Conservation (phyloP, 2,329 filamentous ascomycete species). For the Dothistroma pini region DNA sequence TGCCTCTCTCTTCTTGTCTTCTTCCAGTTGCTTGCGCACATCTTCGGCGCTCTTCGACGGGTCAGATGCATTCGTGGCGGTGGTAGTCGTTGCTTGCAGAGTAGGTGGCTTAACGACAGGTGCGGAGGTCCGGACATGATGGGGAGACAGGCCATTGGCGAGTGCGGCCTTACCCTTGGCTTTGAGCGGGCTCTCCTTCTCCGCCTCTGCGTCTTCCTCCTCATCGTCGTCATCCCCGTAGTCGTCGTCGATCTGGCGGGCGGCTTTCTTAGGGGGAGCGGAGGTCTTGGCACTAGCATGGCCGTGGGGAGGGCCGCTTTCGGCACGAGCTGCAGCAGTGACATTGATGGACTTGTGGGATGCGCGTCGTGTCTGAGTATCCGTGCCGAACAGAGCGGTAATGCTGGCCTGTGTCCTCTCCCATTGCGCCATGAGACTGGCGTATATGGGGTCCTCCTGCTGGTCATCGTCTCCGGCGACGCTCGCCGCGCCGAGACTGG, state of each 20-base stretch:
- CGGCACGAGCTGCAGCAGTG: slow-evolving; percentile 11
- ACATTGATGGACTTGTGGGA: slow-evolving; percentile 15
- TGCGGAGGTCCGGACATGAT: slow-evolving; percentile 66
- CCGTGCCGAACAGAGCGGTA: slow-evolving; percentile 64
- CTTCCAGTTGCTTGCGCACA: slow-evolving; percentile 87
- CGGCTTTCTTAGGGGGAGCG: slow-evolving; percentile 66
- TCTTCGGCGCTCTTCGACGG: slow-evolving; percentile 73
- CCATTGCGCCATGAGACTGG: slow-evolving; percentile 72
- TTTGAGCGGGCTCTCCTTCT: slow-evolving; percentile 48
- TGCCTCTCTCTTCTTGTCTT: slow-evolving; percentile 85
- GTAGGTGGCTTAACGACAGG: slow-evolving; percentile 57
- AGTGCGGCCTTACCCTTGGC: slow-evolving; percentile 52
- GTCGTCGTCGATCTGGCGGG: slow-evolving; percentile 76
- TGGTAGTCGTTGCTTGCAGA: slow-evolving; percentile 52
- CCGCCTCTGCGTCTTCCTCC: slow-evolving; percentile 42
- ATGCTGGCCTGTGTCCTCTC: slow-evolving; percentile 73
- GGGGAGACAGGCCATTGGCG: slow-evolving; percentile 58
- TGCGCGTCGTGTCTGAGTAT: slow-evolving; percentile 31
- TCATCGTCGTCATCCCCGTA: slow-evolving; percentile 78
- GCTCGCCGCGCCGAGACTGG: slow-evolving; percentile 32
- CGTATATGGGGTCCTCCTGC: slow-evolving; percentile 47
- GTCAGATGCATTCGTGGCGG: slow-evolving; percentile 50
- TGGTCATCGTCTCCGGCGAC: slow-evolving; percentile 38
- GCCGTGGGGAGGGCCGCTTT: slow-evolving; percentile 30
- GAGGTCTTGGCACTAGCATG: slow-evolving; percentile 41